Evolutionary conservation across 345 rosid genomes (phyloP).

Genomic region (Gynandropsis gynandra): DNA sequence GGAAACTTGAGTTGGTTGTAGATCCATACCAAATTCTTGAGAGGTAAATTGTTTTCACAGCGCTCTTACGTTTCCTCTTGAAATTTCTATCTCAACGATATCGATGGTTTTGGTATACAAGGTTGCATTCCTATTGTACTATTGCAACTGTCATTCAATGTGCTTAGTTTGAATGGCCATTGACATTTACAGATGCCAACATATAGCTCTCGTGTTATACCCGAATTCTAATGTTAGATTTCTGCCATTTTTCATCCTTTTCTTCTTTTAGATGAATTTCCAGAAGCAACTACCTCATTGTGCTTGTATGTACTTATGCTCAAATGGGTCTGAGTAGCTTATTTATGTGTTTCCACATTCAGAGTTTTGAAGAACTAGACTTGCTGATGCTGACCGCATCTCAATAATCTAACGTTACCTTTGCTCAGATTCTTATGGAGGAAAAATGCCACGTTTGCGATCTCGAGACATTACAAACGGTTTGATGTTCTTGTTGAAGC

Average conservation of each 20-base stretch:
- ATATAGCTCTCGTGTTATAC: background rate
- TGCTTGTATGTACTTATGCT: background rate
- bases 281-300: background rate
- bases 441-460: slow-evolving; percentile 87
- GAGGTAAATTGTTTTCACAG: slow-evolving; percentile 38
- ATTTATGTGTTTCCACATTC: too few relatives aligned
- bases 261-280: slow-evolving; percentile 7
- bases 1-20: slow-evolving; percentile 88
- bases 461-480: slow-evolving; percentile 87
- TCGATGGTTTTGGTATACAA: slow-evolving; percentile 6
- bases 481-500: slow-evolving; percentile 87
- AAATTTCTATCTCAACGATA: slow-evolving; percentile 6
- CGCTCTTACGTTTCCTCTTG: background rate
- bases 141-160: slow-evolving; percentile 2
- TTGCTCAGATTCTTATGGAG: slow-evolving; percentile 92
- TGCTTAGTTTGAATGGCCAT: background rate
- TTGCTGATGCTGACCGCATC: too few relatives aligned
- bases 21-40: slow-evolving; percentile 98
- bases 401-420: too few relatives aligned
- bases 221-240: slow-evolving; percentile 6
- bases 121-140: background rate
- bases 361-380: too few relatives aligned
- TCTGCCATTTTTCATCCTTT: slow-evolving; percentile 5
- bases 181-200: background rate
- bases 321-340: too few relatives aligned